Base-by-base conservation (phyloP, 768 basidiomycete species). In the Daedaleopsis nitida region DNA sequence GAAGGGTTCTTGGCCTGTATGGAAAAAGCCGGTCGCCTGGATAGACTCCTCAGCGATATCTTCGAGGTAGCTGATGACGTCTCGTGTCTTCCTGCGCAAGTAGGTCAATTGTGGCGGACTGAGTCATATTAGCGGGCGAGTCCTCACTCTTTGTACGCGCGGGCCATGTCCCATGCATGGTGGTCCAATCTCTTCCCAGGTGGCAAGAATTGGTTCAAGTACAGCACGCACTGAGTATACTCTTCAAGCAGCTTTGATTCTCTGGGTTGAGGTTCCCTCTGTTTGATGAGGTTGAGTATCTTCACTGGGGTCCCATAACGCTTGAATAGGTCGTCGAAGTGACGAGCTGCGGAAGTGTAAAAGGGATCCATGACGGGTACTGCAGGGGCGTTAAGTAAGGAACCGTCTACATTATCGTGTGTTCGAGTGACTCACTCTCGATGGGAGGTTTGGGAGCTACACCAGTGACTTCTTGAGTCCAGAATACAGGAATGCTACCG, bases 391-490 rank as follows among this genome's bases (percentile, higher is more conserved):
- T 55, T 24, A 9, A 45, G n/a, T 16, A 7, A 23, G 2, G 6
- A 21, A 14, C 21, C 9, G 19, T 8, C 8, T 16, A 24, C 6
- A 14, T 55, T 4, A 12, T 14, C 1, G 19, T n/a, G 10, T 16
- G 23, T 17, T 12, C n/a, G 23, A 49, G 21, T 4, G 8, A 75
- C 90, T 64, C 61, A 98, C 96, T 94, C 77, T 98, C 94, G 45
- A 99, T 97, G 2, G 96, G 96, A 2, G 97, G 97, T 65, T 89
- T 88, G 0, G 94, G 91, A n/a, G 80, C 89, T 86, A 96, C 94
- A 55, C 86, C 87, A 48, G 85, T 92, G 1, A 86, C 87, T 63
- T 98, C 97, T 72, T 99, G 96, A 13, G 92, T 91, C 97, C 97
- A 99, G 70, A 91, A 95, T 3, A 98, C 81, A 0, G 97, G 97